A percentile compares a stretch with the other conserved stretches of the same genome.
Evolutionary conservation across 306 rosid species (phyloP).

Genomic region (Benincasa hispida): DNA sequence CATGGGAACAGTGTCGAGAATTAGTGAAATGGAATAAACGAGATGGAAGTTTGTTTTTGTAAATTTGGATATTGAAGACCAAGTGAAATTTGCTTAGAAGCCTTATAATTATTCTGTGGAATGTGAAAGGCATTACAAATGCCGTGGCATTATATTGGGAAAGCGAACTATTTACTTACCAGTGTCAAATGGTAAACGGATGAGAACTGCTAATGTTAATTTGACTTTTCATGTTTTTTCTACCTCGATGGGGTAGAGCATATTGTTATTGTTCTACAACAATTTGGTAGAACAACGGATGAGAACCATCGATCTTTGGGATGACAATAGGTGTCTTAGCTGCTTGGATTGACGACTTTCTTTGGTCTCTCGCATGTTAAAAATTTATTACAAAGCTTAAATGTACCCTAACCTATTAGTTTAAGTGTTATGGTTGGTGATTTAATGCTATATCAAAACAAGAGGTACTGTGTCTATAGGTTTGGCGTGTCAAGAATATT

Average conservation of each 20-base stretch:
- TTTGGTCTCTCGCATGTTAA: neutral
- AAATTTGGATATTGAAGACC: neutral
- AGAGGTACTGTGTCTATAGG: neutral
- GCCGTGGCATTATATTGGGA: neutral
- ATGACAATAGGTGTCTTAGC: neutral
- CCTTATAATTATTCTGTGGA: neutral
- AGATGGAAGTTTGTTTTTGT: neutral
- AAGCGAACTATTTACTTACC: neutral
- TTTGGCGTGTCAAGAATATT: neutral
- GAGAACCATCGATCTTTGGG: neutral
- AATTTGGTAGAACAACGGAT: neutral
- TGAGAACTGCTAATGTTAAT: neutral
- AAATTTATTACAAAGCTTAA: neutral
- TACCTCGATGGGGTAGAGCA: too few relatives aligned
- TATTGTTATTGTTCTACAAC: too few relatives aligned
- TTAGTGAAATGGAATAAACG: neutral
- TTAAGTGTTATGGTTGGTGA: neutral
- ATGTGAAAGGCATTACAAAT: neutral
- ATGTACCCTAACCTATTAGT: neutral
- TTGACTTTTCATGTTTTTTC: neutral
- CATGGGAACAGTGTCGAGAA: neutral
- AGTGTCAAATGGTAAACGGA: neutral
- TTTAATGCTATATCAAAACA: neutral
- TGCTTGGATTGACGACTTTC: neutral
- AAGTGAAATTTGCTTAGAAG: neutral